These are phyloP conservation scores for Melaleuca quinquenervia DNA, from an alignment of 345 rosid genomes.

Conservation along the genomic window DNA sequence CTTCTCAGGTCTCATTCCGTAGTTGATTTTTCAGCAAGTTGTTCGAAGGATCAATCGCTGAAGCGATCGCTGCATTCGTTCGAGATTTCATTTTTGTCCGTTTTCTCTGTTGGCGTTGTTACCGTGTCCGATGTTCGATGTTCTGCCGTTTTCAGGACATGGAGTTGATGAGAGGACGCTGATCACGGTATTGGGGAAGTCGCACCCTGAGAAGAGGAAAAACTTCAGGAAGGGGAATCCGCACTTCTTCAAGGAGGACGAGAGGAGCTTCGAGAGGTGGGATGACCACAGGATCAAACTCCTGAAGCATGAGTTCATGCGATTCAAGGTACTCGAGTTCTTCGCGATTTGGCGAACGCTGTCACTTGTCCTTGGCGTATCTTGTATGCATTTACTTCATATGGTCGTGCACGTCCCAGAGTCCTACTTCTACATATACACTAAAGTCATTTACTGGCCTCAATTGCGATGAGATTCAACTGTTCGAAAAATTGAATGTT, in stretches of 20 bases:
- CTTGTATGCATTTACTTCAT: neutral
- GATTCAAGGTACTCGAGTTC: constrained; percentile 44
- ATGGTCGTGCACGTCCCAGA: neutral
- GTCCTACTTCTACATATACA: neutral
- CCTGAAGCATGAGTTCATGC: constrained; percentile 65
- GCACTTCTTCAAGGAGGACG: constrained; percentile 59
- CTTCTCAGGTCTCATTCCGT: constrained; percentile 44
- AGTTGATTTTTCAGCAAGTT: neutral
- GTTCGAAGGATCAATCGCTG: neutral
- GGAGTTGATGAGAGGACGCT: constrained; percentile 77
- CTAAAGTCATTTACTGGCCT: neutral
- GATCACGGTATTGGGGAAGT: constrained; percentile 41
- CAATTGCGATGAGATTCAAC: neutral
- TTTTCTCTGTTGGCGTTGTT: neutral
- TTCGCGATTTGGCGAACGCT: neutral
- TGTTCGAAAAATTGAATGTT: neutral
- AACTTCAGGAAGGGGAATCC: constrained; percentile 41
- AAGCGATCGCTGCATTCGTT: neutral
- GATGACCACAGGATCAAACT: constrained; percentile 37
- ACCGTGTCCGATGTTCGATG: neutral
- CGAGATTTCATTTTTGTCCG: neutral
- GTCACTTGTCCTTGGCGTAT: neutral
- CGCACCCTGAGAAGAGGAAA: constrained; percentile 42
- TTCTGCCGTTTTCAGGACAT: constrained; percentile 25
- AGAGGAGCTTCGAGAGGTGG: constrained; percentile 64